These are phyloP conservation scores for Quercus wislizeni DNA, from an alignment of 306 rosid species.

Conservation along the genomic window DNA sequence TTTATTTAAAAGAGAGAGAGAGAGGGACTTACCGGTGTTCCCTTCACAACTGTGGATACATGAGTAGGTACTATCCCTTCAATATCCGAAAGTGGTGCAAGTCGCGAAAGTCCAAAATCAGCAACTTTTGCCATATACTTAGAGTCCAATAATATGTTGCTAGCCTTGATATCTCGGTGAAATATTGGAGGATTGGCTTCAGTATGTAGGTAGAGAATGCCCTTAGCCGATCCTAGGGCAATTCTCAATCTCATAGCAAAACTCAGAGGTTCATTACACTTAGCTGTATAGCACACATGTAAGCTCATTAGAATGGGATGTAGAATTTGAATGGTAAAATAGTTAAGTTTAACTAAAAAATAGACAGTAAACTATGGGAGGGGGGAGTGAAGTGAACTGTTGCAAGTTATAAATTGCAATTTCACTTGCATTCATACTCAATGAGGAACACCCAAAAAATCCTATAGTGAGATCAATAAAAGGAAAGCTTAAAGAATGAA, in stretches of 20 bases:
- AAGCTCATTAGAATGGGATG: background rate
- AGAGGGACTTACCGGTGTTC: slow-evolving; percentile 46
- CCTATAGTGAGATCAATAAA: slow-evolving; percentile 1
- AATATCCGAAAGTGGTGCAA: slow-evolving; percentile 59
- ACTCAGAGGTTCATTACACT: slow-evolving; percentile 36
- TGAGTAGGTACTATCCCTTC: slow-evolving; percentile 59
- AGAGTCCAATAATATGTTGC: slow-evolving; percentile 77
- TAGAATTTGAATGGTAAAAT: no score
- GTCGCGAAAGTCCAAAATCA: slow-evolving; percentile 91
- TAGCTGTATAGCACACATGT: slow-evolving; percentile 39
- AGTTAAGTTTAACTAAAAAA: no score
- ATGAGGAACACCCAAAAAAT: background rate
- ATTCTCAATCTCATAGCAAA: slow-evolving; percentile 59
- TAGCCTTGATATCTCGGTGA: slow-evolving; percentile 91
- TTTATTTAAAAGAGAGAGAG: no score
- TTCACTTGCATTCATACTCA: background rate
- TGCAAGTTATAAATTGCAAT: background rate
- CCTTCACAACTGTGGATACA: slow-evolving; percentile 87
- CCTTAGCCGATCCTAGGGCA: slow-evolving; percentile 77
- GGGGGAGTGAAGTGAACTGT: no score
- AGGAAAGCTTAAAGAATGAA: slow-evolving; percentile 7
- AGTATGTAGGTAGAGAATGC: slow-evolving; percentile 80
- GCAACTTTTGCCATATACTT: slow-evolving; percentile 72
- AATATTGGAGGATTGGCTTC: slow-evolving; percentile 95
- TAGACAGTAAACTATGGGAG: no score